phyloP scores from a whole-genome alignment of 2,329 filamentous ascomycete genomes.

The Fusarium sp. region DNA sequence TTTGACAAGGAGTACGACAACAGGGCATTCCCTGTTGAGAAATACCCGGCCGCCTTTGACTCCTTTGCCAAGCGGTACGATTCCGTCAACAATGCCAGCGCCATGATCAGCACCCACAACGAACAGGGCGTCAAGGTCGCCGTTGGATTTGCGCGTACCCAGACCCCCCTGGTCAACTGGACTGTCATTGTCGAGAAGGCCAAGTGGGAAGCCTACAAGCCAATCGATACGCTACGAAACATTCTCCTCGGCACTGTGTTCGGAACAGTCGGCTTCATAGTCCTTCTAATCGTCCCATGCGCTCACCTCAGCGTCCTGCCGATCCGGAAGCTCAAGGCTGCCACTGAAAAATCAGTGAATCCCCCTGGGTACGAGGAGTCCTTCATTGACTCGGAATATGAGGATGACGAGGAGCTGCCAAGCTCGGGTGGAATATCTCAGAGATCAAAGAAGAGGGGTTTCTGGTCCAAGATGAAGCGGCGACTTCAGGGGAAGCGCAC shows the following conservation, averaged over 20 bases:
- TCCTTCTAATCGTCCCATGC: constrained; percentile 79
- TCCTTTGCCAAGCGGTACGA: constrained; percentile 66
- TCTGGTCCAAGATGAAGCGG: constrained; percentile 53
- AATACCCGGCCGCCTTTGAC: constrained; percentile 72
- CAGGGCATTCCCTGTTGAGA: constrained; percentile 67
- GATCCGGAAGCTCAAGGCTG: constrained; percentile 79
- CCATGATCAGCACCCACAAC: constrained; percentile 76
- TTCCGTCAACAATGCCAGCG: constrained; percentile 75
- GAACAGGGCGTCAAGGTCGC: constrained; percentile 78
- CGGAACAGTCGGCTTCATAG: constrained; percentile 79
- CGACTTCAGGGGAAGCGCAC: constrained; percentile 51
- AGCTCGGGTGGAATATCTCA: constrained; percentile 57
- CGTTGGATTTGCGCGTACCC: constrained; percentile 81
- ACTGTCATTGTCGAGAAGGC: constrained; percentile 83
- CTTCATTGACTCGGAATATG: constrained; percentile 57
- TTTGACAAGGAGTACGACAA: constrained; percentile 55
- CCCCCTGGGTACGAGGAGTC: constrained; percentile 71
- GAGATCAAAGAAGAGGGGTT: constrained; percentile 58
- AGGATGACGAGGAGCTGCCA: constrained; percentile 55
- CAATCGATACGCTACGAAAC: constrained; percentile 80
- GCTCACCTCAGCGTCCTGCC: constrained; percentile 86
- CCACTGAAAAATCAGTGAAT: constrained; percentile 79
- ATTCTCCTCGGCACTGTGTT: constrained; percentile 89
- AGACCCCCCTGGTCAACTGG: constrained; percentile 81
- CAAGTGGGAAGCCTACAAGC: constrained; percentile 78